Conservation (phyloP, 108 stramenopile species). For the Cyclotella atomus region DNA sequence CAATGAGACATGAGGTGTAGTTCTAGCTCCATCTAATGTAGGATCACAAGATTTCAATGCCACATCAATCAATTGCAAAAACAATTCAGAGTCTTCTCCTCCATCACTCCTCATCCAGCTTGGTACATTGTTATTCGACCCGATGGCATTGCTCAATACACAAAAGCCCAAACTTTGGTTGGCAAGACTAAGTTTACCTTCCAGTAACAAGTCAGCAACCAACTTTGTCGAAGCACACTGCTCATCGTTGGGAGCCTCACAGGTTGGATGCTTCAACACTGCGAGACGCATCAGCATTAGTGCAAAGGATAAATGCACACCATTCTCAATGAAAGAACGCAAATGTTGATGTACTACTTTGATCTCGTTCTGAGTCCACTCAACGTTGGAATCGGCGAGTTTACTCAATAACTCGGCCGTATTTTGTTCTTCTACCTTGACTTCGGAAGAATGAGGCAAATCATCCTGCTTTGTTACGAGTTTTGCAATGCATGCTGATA, state of each 20-base stretch:
- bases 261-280: constrained; percentile 39
- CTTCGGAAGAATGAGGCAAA: background rate
- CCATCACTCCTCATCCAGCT: constrained; percentile 3
- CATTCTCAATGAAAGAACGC: constrained; percentile 21
- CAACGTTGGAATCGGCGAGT: constrained; percentile 5
- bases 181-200: constrained; percentile 14
- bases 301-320: constrained; percentile 48
- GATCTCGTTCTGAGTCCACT: constrained; percentile 16
- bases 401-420: constrained; percentile 24
- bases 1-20: constrained; percentile 20
- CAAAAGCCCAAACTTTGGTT: constrained; percentile 62
- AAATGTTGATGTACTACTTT: constrained; percentile 26
- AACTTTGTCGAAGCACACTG: constrained; percentile 8
- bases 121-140: constrained; percentile 16
- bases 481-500: constrained; percentile 55
- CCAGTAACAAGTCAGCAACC: constrained; percentile 35
- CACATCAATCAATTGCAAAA: constrained; percentile 24
- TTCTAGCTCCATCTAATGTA: constrained; percentile 21
- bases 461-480: constrained; percentile 24
- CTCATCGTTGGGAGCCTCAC: background rate
- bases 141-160: constrained; percentile 54
- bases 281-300: constrained; percentile 67
- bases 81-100: constrained; percentile 3
- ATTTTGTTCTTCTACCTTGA: background rate
- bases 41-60: constrained; percentile 31